Evolutionary conservation across 2,329 filamentous ascomycete species (phyloP).

Genomic region (Phialemonium atrogriseum): DNA sequence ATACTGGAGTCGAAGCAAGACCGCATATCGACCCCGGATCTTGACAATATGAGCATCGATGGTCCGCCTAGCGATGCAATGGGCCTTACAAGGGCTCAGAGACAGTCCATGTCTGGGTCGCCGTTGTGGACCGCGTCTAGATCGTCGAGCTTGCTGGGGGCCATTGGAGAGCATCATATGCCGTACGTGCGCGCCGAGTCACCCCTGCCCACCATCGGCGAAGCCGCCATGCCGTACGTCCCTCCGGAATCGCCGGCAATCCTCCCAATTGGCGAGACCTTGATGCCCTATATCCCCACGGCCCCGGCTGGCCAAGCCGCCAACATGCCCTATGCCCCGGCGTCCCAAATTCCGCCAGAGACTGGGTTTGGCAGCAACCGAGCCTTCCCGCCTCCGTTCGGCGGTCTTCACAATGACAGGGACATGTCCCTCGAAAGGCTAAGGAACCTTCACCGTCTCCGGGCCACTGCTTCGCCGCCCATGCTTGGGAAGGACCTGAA

Average conservation of each 20-base stretch:
- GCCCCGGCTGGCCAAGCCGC: conserved; percentile 16
- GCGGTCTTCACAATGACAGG: conserved; percentile 32
- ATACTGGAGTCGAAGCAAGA: conserved; percentile 40
- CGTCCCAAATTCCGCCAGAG: conserved; percentile 29
- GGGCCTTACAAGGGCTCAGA: conserved; percentile 20
- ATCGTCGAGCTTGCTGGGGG: conserved; percentile 13
- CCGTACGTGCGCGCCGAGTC: conserved; percentile 21
- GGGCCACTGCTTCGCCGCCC: conserved; percentile 52
- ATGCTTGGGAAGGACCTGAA: conserved; percentile 79
- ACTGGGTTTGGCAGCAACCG: conserved; percentile 29
- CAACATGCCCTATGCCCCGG: conserved; percentile 17
- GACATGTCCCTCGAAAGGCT: conserved; percentile 36
- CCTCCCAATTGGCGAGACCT: conserved; percentile 20
- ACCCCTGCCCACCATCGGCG: conserved; percentile 18
- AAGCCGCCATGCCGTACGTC: conserved; percentile 17
- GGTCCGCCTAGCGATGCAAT: conserved; percentile 25
- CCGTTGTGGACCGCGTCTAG: conserved; percentile 15
- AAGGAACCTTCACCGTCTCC: conserved; percentile 38
- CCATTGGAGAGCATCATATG: conserved; percentile 23
- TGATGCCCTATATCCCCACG: conserved; percentile 23
- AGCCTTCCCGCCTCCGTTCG: conserved; percentile 17
- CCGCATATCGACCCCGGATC: conserved; percentile 25
- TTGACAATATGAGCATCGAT: conserved; percentile 25
- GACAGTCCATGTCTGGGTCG: conserved; percentile 23
- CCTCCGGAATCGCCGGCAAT: conserved; percentile 14